phyloP scores from a whole-genome alignment of 805 yeast genomes.

The Helenozyma rhizophorensis region DNA sequence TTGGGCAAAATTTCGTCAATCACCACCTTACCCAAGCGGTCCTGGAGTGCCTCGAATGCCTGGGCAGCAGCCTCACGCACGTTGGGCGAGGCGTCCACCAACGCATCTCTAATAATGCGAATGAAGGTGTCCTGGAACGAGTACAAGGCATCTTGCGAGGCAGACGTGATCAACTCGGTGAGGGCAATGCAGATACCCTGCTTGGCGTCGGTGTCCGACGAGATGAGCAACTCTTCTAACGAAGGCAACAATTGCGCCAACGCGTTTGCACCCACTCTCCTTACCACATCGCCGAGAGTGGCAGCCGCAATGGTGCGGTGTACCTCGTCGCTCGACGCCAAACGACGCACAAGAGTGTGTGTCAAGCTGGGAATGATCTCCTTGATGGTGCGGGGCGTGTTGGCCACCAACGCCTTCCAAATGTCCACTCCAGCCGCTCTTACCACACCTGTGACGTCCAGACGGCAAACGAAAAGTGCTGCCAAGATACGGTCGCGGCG shows the following conservation, averaged over 20 bases:
- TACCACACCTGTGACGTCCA: conserved; percentile 83
- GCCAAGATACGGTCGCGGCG: conserved; percentile 86
- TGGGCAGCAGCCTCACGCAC: conserved; percentile 91
- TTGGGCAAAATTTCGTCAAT: conserved; percentile 87
- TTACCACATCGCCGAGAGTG: conserved; percentile 90
- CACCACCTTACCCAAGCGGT: conserved; percentile 74
- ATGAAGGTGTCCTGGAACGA: conserved; percentile 69
- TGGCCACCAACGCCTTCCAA: conserved; percentile 95
- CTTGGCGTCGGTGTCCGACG: conserved; percentile 75
- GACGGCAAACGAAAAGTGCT: conserved; percentile 87
- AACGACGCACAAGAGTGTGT: conserved; percentile 68
- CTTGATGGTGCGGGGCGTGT: conserved; percentile 91
- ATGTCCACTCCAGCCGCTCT: conserved; percentile 88
- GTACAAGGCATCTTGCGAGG: conserved; percentile 54
- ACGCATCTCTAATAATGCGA: conserved; percentile 68
- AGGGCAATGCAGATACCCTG: conserved; percentile 97
- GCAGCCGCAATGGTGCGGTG: conserved; percentile 88
- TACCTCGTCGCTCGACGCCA: conserved; percentile 76
- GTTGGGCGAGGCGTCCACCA: conserved; percentile 64
- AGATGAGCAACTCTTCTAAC: conserved; percentile 57
- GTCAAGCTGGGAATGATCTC: conserved; percentile 86
- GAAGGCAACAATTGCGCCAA: conserved; percentile 82
- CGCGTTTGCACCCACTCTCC: conserved; percentile 88
- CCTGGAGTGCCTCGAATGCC: conserved; percentile 86
- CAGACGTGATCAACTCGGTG: conserved; percentile 75